Evolutionary conservation across 2,329 filamentous ascomycete genomes (phyloP).

Genomic region (Knufia fluminis): DNA sequence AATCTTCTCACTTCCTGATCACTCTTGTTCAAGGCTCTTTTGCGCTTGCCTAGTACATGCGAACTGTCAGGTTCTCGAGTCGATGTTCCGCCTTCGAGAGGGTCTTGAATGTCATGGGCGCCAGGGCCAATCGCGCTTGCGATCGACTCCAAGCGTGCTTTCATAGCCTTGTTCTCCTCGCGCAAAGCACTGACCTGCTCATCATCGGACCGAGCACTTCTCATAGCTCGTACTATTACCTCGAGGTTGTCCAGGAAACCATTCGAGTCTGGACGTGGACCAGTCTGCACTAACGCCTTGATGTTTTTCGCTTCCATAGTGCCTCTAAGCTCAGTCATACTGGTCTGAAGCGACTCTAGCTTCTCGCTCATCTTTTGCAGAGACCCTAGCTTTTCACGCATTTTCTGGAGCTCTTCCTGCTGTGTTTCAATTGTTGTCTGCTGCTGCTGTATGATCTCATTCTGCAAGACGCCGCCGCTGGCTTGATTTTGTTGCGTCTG

Average conservation of each 20-base stretch:
- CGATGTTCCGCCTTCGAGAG: not conserved
- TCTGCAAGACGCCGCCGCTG: not conserved
- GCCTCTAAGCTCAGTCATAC: constrained; percentile 14
- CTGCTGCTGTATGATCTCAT: constrained; percentile 12
- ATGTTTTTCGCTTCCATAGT: constrained; percentile 10
- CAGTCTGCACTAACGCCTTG: not conserved
- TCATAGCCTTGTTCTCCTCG: constrained; percentile 18
- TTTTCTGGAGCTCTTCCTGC: constrained; percentile 13
- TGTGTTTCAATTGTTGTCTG: not conserved
- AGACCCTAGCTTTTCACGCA: constrained; percentile 14
- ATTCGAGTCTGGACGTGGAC: not conserved
- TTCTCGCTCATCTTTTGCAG: constrained; percentile 14
- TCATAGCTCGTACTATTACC: constrained; percentile 10
- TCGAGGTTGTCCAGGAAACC: constrained; percentile 9
- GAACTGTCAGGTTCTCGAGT: not conserved
- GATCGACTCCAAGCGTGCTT: constrained; percentile 14
- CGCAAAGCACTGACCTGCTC: constrained; percentile 15
- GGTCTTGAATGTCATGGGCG: not conserved
- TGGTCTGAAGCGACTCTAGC: constrained; percentile 14
- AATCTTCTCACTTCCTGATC: not conserved
- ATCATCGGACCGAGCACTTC: constrained; percentile 9
- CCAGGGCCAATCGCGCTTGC: constrained; percentile 11
- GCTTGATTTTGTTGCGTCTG: constrained; percentile 10
- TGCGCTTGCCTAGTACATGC: constrained; percentile 16
- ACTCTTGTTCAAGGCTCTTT: constrained; percentile 5